Evolutionary conservation across 2,329 filamentous ascomycete species (phyloP).

Genomic region (Bimuria novae-zelandiae): DNA sequence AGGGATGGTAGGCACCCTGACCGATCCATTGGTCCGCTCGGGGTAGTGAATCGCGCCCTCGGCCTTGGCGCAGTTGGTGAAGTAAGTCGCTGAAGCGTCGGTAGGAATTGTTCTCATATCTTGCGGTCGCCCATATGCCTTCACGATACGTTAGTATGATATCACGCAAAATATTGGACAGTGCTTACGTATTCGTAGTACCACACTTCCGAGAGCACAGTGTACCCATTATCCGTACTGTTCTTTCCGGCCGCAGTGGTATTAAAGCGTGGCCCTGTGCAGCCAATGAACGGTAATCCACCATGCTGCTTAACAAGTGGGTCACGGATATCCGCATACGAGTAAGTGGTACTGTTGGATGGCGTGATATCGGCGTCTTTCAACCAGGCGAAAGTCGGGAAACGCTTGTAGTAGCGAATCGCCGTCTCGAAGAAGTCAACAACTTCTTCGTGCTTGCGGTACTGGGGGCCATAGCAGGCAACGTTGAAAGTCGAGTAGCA

Average conservation of each 20-base stretch:
- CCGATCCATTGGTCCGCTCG: constrained; percentile 52
- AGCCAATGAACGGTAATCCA: constrained; percentile 64
- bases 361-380: constrained; percentile 58
- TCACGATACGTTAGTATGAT: constrained; percentile 1
- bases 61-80: constrained; percentile 61
- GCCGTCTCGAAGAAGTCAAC: constrained; percentile 67
- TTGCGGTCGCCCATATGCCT: constrained; percentile 60
- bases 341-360: constrained; percentile 63
- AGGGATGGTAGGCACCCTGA: constrained; percentile 33
- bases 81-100: constrained; percentile 53
- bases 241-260: constrained; percentile 61
- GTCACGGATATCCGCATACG: constrained; percentile 57
- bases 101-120: constrained; percentile 53
- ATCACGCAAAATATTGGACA: background rate
- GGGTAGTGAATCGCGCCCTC: constrained; percentile 61
- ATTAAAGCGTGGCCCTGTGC: constrained; percentile 64
- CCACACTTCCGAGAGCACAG: constrained; percentile 66
- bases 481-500: constrained; percentile 69
- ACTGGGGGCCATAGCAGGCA: constrained; percentile 66
- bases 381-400: constrained; percentile 68
- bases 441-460: constrained; percentile 62
- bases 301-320: constrained; percentile 58
- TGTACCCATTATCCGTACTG: constrained; percentile 60
- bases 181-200: constrained; percentile 65
- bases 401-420: constrained; percentile 60